These are phyloP conservation scores for Pseudopediastrum boryanum DNA, from an alignment of 139 green algal species.

Conservation along the genomic window DNA sequence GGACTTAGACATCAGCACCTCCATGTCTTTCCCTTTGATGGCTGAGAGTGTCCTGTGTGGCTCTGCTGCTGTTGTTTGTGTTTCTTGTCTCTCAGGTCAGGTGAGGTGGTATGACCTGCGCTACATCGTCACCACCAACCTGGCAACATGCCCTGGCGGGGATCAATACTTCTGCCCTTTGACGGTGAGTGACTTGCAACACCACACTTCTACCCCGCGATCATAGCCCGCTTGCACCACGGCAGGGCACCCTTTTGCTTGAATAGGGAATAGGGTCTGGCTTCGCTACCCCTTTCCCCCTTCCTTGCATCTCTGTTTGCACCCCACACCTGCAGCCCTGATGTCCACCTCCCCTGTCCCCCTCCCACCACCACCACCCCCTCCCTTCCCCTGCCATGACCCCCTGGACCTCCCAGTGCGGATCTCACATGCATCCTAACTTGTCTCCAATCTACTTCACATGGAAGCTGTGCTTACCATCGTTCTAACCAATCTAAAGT, in stretches of 20 bases:
- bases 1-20: not conserved
- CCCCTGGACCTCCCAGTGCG: not conserved
- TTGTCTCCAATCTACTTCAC: no score
- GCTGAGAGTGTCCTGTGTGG: not conserved
- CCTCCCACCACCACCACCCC: no score
- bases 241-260: no score
- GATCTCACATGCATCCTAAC: not conserved
- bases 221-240: no score
- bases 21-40: not conserved
- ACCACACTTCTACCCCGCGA: no score
- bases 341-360: no score
- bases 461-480: no score
- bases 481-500: no score
- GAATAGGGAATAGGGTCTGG: no score
- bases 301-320: no score
- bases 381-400: not conserved
- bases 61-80: not conserved
- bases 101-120: conserved; percentile 24
- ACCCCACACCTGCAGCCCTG: no score
- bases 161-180: conserved; percentile 21
- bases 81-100: conserved; percentile 10
- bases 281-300: no score
- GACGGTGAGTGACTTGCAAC: conserved; percentile 14
- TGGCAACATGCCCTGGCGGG: conserved; percentile 3
- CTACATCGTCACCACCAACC: conserved; percentile 20